Conservation (phyloP, 768 basidiomycete genomes). For the Chlorophyllum brunneum region DNA sequence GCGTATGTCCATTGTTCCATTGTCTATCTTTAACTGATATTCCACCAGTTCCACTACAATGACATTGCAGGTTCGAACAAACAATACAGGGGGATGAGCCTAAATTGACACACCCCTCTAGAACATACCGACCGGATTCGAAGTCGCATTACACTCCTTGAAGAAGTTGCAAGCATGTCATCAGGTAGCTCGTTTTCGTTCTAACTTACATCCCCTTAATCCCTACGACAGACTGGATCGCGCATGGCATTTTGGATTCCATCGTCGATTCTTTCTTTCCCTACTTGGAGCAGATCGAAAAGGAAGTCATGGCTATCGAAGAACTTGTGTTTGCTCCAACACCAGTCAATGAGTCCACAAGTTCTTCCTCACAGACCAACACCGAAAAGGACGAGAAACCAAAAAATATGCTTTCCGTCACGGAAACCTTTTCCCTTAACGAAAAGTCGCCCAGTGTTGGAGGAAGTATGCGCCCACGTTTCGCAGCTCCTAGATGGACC, state of each 20-base stretch:
- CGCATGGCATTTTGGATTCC: constrained; percentile 87
- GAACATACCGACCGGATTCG: constrained; percentile 80
- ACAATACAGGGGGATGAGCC: neutral
- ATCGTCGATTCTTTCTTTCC: constrained; percentile 94
- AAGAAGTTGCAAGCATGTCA: constrained; percentile 62
- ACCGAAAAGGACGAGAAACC: neutral
- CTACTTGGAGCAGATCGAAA: constrained; percentile 73
- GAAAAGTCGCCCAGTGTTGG: constrained; percentile 20
- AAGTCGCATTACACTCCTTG: constrained; percentile 61
- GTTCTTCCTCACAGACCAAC: neutral
- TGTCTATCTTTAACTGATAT: constrained; percentile 42
- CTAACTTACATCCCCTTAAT: neutral
- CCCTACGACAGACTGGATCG: constrained; percentile 77
- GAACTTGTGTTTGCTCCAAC: constrained; percentile 50
- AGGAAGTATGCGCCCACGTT: constrained; percentile 25
- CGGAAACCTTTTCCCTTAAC: constrained; percentile 19
- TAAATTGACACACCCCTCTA: constrained; percentile 18
- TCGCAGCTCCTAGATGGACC: constrained; percentile 30
- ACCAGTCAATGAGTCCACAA: neutral
- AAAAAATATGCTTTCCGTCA: neutral
- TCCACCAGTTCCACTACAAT: constrained; percentile 34
- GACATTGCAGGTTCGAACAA: constrained; percentile 1
- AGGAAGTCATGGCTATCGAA: constrained; percentile 77
- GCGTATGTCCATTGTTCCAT: constrained; percentile 37
- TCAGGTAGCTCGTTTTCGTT: constrained; percentile 47